These are phyloP conservation scores for Citrullus colocynthis DNA, from an alignment of 306 rosid species.

Conservation along the genomic window DNA sequence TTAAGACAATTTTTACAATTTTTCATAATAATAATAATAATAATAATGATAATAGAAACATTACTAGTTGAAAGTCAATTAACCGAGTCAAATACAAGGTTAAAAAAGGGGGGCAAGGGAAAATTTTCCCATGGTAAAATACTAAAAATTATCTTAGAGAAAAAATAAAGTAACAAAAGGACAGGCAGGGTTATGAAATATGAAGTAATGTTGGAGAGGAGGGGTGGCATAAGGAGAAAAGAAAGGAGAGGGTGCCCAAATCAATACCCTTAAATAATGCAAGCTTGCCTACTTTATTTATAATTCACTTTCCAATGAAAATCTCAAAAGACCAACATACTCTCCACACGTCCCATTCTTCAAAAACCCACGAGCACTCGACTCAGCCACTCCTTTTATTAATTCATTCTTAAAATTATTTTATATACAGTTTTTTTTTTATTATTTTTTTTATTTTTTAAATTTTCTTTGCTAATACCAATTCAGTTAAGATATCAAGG, in stretches of 20 bases:
- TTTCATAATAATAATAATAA: neutral
- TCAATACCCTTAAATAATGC: conserved; percentile 21
- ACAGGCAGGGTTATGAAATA: neutral
- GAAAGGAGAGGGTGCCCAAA: conserved; percentile 13
- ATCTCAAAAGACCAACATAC: conserved; percentile 94
- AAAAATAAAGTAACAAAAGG: neutral
- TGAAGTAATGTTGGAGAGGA: neutral
- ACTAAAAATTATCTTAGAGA: neutral
- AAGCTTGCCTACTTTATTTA: conserved; percentile 16
- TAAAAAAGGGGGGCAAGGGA: too few relatives aligned
- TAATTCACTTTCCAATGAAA: conserved; percentile 58
- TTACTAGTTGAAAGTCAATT: neutral
- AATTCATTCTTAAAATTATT: neutral
- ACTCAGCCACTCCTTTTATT: conserved; percentile 21
- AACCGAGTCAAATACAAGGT: neutral
- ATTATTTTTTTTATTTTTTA: neutral
- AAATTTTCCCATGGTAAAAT: neutral
- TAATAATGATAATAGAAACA: neutral
- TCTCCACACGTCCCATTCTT: conserved; percentile 75
- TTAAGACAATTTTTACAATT: too few relatives aligned
- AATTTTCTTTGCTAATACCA: conserved; percentile 29
- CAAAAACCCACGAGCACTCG: conserved; percentile 97
- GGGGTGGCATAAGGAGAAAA: neutral
- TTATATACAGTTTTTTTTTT: neutral
- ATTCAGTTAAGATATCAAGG: conserved; percentile 39